These are phyloP conservation scores for Diospyros kaki DNA, from an alignment of 148 eudicot genomes.

Conservation along the genomic window DNA sequence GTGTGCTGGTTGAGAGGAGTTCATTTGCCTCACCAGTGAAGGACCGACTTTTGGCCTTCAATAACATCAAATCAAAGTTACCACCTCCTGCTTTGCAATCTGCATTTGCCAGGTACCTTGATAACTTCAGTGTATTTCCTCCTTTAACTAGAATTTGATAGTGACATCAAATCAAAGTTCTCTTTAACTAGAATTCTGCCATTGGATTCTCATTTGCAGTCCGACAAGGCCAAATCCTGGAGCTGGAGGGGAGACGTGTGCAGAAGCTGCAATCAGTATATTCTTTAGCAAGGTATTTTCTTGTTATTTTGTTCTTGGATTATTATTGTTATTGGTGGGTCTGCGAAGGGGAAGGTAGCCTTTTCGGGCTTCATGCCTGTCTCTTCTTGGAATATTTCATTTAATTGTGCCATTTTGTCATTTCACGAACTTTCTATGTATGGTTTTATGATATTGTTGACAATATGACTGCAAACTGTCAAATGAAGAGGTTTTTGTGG, in stretches of 20 bases:
- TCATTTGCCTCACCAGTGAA: constrained; percentile 90
- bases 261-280: constrained; percentile 83
- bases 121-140: neutral
- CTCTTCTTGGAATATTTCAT: too few species aligned
- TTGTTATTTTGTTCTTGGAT: constrained; percentile 13
- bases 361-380: too few species aligned
- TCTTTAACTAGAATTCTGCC: neutral
- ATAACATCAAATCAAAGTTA: constrained; percentile 67
- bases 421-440: too few species aligned
- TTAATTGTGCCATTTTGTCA: too few species aligned
- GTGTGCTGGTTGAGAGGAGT: constrained; percentile 83
- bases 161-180: too few species aligned
- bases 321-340: neutral
- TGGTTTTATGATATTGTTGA: too few species aligned
- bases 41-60: constrained; percentile 61
- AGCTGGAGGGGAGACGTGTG: constrained; percentile 98
- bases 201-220: constrained; percentile 37
- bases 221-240: constrained; percentile 84
- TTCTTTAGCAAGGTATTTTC: constrained; percentile 76
- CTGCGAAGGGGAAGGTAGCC: neutral
- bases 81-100: constrained; percentile 91
- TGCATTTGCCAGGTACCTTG: constrained; percentile 84
- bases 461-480: too few species aligned
- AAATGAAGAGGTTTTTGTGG: too few species aligned
- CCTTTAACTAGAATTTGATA: too few species aligned